Conservation (phyloP, 2,329 filamentous ascomycete genomes). For the Pestalotiopsis fici region DNA sequence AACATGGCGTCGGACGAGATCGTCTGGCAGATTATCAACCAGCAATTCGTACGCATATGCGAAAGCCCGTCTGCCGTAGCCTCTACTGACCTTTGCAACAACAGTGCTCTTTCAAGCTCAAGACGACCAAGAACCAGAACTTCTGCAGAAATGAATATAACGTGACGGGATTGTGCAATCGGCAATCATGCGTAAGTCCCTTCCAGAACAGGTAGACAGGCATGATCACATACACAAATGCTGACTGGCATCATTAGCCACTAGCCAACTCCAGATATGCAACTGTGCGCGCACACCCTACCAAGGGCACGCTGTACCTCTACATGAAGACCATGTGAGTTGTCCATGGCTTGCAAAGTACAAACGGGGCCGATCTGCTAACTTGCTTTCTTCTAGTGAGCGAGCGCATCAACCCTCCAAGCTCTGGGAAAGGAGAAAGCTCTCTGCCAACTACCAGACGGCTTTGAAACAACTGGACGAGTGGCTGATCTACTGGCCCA, state of each 20-base stretch:
- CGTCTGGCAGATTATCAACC: slow-evolving; percentile 95
- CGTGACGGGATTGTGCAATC: slow-evolving; percentile 52
- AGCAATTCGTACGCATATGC: slow-evolving; percentile 42
- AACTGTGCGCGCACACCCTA: slow-evolving; percentile 83
- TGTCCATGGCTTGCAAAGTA: not conserved
- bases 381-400: not conserved
- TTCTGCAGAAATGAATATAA: slow-evolving; percentile 98
- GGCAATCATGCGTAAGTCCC: slow-evolving; percentile 3
- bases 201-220: too few relatives aligned
- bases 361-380: not conserved
- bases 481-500: slow-evolving; percentile 88
- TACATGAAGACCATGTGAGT: slow-evolving; percentile 55
- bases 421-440: slow-evolving; percentile 90
- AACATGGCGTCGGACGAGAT: slow-evolving; percentile 92
- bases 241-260: slow-evolving; percentile 12
- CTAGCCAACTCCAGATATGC: slow-evolving; percentile 69
- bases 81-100: slow-evolving; percentile 39
- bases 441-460: slow-evolving; percentile 87
- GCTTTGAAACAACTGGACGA: slow-evolving; percentile 87
- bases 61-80: not conserved
- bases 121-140: slow-evolving; percentile 81
- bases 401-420: slow-evolving; percentile 76
- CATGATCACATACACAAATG: not conserved
- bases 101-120: slow-evolving; percentile 47
- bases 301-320: slow-evolving; percentile 81